phyloP scores from a whole-genome alignment of 352 stramenopile species.

The Pythium chondricola region DNA sequence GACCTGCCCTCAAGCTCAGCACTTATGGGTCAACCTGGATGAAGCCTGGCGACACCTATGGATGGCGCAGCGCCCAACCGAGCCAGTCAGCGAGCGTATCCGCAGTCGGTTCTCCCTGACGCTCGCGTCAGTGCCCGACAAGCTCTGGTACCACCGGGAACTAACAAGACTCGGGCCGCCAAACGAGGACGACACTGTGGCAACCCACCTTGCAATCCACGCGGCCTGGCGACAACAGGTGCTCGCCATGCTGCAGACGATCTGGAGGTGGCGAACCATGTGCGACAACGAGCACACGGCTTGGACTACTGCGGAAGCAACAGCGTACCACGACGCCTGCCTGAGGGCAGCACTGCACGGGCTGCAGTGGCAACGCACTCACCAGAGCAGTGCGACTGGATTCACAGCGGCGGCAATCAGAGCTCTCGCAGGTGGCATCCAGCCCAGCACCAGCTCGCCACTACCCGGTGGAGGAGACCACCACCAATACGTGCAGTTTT shows the following conservation, averaged over 20 bases:
- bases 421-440: background rate
- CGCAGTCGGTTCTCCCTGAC: background rate
- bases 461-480: background rate
- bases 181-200: background rate
- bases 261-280: background rate
- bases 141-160: background rate
- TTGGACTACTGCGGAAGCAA: background rate
- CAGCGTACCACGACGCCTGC: background rate
- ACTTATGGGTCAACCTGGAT: background rate
- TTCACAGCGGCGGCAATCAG: background rate
- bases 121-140: background rate
- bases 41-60: background rate
- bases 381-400: background rate
- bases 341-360: background rate
- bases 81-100: background rate
- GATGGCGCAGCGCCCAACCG: background rate
- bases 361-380: background rate
- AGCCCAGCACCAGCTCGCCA: background rate
- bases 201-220: background rate
- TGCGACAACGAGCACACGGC: background rate
- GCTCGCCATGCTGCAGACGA: background rate
- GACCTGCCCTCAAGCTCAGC: background rate
- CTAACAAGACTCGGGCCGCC: background rate
- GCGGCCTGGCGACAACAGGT: no score
- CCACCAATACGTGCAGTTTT: background rate